phyloP scores from a whole-genome alignment of 257 asterid genomes.

The Parsonsia alboflavescens region DNA sequence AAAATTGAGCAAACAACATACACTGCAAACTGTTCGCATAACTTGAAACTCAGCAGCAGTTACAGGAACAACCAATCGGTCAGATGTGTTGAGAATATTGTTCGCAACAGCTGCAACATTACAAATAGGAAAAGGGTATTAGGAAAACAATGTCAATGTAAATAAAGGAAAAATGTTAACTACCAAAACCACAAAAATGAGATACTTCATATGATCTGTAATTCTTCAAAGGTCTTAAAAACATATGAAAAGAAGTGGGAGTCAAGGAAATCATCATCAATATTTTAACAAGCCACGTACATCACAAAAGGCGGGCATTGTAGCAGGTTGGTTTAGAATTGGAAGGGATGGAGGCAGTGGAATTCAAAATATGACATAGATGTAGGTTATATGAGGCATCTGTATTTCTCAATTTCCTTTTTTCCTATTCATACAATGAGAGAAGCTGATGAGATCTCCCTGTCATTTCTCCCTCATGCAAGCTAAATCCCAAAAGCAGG shows the following conservation, averaged over 20 bases:
- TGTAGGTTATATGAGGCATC: neutral
- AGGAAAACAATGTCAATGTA: neutral
- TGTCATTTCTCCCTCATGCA: neutral
- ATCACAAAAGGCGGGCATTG: neutral
- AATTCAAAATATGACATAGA: neutral
- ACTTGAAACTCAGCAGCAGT: constrained; percentile 91
- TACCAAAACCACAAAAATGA: neutral
- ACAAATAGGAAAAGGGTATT: constrained; percentile 2
- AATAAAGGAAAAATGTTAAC: neutral
- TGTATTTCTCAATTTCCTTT: neutral
- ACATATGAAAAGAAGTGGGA: neutral
- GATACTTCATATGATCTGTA: neutral
- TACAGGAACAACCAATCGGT: constrained; percentile 77
- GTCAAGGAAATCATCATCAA: neutral
- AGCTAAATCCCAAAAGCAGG: neutral
- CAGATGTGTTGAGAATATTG: constrained; percentile 59
- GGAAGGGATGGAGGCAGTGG: neutral
- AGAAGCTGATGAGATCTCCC: neutral
- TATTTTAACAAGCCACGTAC: neutral
- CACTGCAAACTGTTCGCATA: constrained; percentile 77
- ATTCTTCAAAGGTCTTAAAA: neutral
- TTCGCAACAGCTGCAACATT: constrained; percentile 67
- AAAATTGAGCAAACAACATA: constrained; percentile 25
- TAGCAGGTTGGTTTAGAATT: neutral
- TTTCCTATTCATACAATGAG: neutral